These are phyloP conservation scores for Chaetomium sp. DNA, from an alignment of 2,329 filamentous ascomycete species.

Conservation along the genomic window DNA sequence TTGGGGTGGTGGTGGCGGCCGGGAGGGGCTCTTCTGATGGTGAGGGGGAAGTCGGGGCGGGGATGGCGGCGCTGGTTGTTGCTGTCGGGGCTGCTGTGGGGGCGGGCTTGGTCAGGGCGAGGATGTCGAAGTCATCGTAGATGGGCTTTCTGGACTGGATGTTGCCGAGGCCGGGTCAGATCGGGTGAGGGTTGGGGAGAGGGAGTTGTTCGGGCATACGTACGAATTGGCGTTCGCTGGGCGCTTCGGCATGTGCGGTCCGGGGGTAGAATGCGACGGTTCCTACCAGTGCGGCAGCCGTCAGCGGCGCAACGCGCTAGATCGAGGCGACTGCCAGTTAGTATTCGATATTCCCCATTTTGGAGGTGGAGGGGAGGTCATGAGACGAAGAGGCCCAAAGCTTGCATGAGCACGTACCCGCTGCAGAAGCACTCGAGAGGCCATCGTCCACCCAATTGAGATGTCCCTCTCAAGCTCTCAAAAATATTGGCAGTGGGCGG, in stretches of 20 bases:
- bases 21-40: constrained; percentile 33
- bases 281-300: constrained; percentile 54
- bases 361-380: too few species aligned
- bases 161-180: constrained; percentile 19
- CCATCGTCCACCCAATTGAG: constrained; percentile 59
- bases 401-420: constrained; percentile 47
- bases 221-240: constrained; percentile 38
- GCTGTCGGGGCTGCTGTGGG: constrained; percentile 29
- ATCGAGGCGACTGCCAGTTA: constrained; percentile 17
- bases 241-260: constrained; percentile 55
- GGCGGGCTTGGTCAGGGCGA: constrained; percentile 41
- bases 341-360: constrained; percentile 13
- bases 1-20: constrained; percentile 8
- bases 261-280: constrained; percentile 52
- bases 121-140: constrained; percentile 70
- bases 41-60: constrained; percentile 35
- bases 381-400: background rate
- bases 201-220: constrained; percentile 2
- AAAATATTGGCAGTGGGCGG: constrained; percentile 22
- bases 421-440: constrained; percentile 61
- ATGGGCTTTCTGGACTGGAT: constrained; percentile 67
- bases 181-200: background rate
- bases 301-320: constrained; percentile 59
- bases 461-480: constrained; percentile 28
- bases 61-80: constrained; percentile 28